Conservation (phyloP, 139 green algal species). For the Auxenochlorella pyrenoidosa region DNA sequence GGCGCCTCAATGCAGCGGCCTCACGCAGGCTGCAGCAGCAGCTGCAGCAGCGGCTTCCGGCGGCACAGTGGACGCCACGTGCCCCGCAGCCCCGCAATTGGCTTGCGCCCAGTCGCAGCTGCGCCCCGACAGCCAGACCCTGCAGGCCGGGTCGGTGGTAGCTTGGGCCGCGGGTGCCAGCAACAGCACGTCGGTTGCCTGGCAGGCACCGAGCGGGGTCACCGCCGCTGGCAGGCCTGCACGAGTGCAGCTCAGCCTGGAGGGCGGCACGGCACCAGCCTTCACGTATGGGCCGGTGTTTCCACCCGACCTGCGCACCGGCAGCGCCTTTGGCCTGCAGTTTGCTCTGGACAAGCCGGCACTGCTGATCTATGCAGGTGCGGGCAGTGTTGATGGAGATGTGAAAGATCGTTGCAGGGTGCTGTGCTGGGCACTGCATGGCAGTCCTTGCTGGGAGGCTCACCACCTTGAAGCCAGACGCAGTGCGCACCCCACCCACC, state of each 20-base stretch:
- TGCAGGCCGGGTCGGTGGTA: slow-evolving; percentile 33
- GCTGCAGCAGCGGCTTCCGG: slow-evolving; percentile 6
- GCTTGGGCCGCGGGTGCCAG: slow-evolving; percentile 10
- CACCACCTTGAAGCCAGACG: background rate
- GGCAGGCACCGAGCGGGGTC: background rate
- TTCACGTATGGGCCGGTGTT: slow-evolving; percentile 36
- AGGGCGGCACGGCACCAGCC: background rate
- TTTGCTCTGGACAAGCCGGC: slow-evolving; percentile 43
- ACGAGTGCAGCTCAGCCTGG: slow-evolving; percentile 27
- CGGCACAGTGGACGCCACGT: background rate
- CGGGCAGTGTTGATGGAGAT: background rate
- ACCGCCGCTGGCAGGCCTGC: background rate
- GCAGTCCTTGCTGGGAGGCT: background rate
- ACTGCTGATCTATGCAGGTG: slow-evolving; percentile 42
- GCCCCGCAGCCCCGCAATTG: slow-evolving; percentile 8
- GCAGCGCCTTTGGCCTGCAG: slow-evolving; percentile 21
- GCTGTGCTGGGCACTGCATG: background rate
- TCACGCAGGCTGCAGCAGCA: slow-evolving; percentile 8
- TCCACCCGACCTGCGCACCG: background rate
- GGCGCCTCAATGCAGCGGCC: slow-evolving; percentile 9
- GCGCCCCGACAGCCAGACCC: slow-evolving; percentile 13
- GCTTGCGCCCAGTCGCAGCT: slow-evolving; percentile 22
- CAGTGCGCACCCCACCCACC: too few species aligned
- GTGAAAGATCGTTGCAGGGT: background rate
- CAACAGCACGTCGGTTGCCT: background rate